Evolutionary conservation across 768 basidiomycete genomes (phyloP).

Genomic region (Boletus subcaerulescens): DNA sequence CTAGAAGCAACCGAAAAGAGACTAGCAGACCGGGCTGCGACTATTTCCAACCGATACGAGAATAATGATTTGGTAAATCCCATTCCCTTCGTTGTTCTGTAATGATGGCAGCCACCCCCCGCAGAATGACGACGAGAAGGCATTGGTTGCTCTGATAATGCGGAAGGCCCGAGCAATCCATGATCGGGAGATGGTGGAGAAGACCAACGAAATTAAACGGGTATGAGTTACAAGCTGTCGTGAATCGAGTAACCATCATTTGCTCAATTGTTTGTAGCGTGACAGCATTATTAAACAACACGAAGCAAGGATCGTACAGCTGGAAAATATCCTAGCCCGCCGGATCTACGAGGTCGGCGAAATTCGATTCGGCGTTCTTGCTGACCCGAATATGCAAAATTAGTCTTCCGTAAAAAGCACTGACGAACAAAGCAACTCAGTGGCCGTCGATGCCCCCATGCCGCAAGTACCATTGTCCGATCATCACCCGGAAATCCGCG

Average conservation of each 20-base stretch:
- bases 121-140: slow-evolving; percentile 50
- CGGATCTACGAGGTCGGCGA: slow-evolving; percentile 34
- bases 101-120: slow-evolving; percentile 13
- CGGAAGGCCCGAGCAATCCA: slow-evolving; percentile 44
- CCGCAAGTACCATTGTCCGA: slow-evolving; percentile 9
- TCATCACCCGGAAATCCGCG: slow-evolving; percentile 19
- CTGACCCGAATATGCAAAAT: slow-evolving; percentile 13
- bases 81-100: slow-evolving; percentile 1
- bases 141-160: slow-evolving; percentile 45
- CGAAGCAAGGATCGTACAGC: slow-evolving; percentile 41
- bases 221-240: slow-evolving; percentile 30
- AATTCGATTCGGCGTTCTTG: slow-evolving; percentile 9
- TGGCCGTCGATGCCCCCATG: slow-evolving; percentile 9
- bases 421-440: slow-evolving; percentile 12
- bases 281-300: slow-evolving; percentile 45
- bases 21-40: slow-evolving; percentile 26
- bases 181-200: slow-evolving; percentile 51
- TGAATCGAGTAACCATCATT: slow-evolving; percentile 6
- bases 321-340: slow-evolving; percentile 48
- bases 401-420: slow-evolving; percentile 15
- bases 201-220: slow-evolving; percentile 54
- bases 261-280: slow-evolving; percentile 35
- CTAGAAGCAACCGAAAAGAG: slow-evolving; percentile 29
- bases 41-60: slow-evolving; percentile 40
- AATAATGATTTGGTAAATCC: slow-evolving; percentile 44